These are phyloP conservation scores for Eleusine coracana DNA, from an alignment of 176 grass and related monocot species.

Conservation along the genomic window DNA sequence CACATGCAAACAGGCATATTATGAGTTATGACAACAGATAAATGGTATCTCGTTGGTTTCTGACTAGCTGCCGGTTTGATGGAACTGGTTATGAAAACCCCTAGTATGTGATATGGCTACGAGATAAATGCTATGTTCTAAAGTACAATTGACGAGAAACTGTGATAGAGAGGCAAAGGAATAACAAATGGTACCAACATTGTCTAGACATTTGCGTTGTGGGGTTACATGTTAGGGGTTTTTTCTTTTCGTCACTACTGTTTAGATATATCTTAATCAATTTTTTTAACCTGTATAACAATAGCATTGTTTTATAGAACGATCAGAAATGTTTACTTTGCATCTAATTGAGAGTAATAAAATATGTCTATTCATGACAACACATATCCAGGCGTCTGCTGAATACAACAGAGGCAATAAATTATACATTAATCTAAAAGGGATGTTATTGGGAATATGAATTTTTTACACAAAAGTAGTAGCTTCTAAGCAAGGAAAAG, in stretches of 20 bases:
- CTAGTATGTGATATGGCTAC: background rate
- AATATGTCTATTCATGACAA: slow-evolving; percentile 13
- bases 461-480: background rate
- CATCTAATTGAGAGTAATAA: background rate
- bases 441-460: background rate
- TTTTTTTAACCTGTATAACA: background rate
- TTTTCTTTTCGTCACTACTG: background rate
- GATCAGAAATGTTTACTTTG: background rate
- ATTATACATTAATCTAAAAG: slow-evolving; percentile 16
- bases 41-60: too few species aligned
- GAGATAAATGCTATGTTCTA: background rate
- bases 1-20: background rate
- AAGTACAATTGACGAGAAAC: background rate
- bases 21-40: background rate
- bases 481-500: background rate
- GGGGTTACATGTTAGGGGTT: background rate
- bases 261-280: background rate
- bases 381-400: background rate
- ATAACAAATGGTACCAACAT: background rate
- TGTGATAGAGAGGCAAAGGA: background rate
- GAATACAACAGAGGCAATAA: background rate
- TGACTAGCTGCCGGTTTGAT: too few species aligned
- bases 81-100: too few species aligned
- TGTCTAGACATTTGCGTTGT: background rate
- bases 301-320: background rate